Percentiles rank a stretch among this genome's conserved stretches.
These are phyloP conservation scores for Colletotrichum lini DNA, from an alignment of 2,329 filamentous ascomycete genomes.

Conservation along the genomic window DNA sequence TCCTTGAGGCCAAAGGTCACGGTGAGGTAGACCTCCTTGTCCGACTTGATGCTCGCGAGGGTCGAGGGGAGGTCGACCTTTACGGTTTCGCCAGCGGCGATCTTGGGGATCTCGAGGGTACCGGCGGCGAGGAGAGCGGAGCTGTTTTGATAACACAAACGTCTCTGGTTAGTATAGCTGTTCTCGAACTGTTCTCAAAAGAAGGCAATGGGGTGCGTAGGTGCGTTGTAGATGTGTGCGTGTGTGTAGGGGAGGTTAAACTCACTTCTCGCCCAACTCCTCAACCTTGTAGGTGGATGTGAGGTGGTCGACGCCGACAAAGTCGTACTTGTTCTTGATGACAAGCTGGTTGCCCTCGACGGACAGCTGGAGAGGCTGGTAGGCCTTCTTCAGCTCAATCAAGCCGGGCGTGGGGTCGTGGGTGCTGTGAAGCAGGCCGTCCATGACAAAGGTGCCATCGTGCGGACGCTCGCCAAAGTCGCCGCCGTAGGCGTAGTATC, in stretches of 20 bases:
- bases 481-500: conserved; percentile 72
- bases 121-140: conserved; percentile 52
- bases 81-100: conserved; percentile 55
- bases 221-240: too few relatives aligned
- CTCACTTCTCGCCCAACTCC: conserved; percentile 57
- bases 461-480: conserved; percentile 75
- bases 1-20: conserved; percentile 60
- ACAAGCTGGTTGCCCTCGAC: conserved; percentile 54
- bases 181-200: neutral
- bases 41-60: conserved; percentile 47
- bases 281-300: conserved; percentile 61
- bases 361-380: conserved; percentile 66
- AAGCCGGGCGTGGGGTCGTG: conserved; percentile 72
- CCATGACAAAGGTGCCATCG: conserved; percentile 74
- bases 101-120: conserved; percentile 56
- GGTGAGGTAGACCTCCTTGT: conserved; percentile 61
- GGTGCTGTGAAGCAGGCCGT: conserved; percentile 67
- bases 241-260: conserved; percentile 16
- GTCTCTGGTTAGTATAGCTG: conserved; percentile 26
- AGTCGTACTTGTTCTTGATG: conserved; percentile 63
- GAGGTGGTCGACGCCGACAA: conserved; percentile 60
- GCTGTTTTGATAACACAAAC: conserved; percentile 23
- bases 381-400: conserved; percentile 69
- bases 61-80: conserved; percentile 52
- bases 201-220: neutral